Evolutionary conservation across 106 monocot genomes (phyloP), one percentile per base, ranked within the genome.

Genomic region (Dendrobium huoshanense): DNA sequence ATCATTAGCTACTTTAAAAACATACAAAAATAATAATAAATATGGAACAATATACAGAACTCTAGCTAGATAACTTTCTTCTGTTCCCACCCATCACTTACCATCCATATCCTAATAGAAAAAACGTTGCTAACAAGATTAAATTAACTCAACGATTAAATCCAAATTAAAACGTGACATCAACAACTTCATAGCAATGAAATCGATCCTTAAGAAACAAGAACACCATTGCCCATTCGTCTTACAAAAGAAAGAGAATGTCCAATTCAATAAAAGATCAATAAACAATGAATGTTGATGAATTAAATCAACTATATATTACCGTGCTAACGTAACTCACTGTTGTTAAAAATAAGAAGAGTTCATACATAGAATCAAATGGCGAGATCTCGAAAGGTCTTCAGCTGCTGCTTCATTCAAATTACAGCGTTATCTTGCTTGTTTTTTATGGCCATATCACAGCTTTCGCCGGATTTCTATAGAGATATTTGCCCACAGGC

Each of bases 401-500:
- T 70, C 4, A 15, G 31, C 4, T 4, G 13, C 27, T 37, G 27
- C 70, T 33, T 70, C 37, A 15, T 16, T 22, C 70, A 43, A 4
- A 8, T 73, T 8, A 3, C 43, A 1, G 4, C 42, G 4, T 19
- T 43, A n/a, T 74, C 17, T 7, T n/a, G 19, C 22, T 61, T 4
- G 61, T n/a, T 43, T 41, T 13, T 1, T 29, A n/a, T 15, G 16
- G 18, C 74, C 1, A 5, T n/a, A 13, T 16, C 74, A 19, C 20
- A 43, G 18, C 74, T 74, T 19, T 74, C 74, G 41, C 43, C 74
- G 0, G 68, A 67, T 37, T 90, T 90, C 64, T 90, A 90, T 73
- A 49, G 70, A 24, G 61, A 31, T n/a, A 58, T 43, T 0, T 90
- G 90, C 87, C 87, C 84, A 3, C 77, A 65, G 29, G 59, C 85